Evolutionary conservation across 169 alveolate genomes (phyloP), one percentile per base, ranked within the genome.

Genomic region (Plasmodium gaboni): DNA sequence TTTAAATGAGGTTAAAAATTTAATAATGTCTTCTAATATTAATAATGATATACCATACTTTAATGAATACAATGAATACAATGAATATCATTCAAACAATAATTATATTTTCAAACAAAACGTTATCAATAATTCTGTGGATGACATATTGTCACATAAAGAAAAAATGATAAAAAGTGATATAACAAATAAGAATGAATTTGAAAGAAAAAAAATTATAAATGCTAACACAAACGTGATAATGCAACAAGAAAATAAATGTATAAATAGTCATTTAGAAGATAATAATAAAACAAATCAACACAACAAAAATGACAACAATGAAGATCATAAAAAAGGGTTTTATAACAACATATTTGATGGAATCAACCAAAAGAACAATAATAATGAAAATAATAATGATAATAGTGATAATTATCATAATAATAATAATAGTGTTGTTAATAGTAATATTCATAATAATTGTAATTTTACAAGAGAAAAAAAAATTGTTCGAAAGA

Each of bases 61-160:
- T 10, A 50, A 57, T 64, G 65, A 59, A 6, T 24, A 48, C 13
- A 50, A 57, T 64, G 65, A 59, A 12, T 24, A 48, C 10, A 64
- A 15, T 7, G 70, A 78, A 48, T 64, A 65, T 28, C 19, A 7
- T 7, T 78, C 64, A 22, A 76, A 78, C 48, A 24, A 59, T 55
- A 59, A 78, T 38, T 22, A 42, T 12, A 50, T 28, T 19, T 63
- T 57, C 1, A 7, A 26, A 22, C 42, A 17, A 0, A 53, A 9
- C 26, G 8, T 44, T 26, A 19, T 53, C 1, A 28, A 59, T 15
- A 55, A 55, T 28, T 22, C 7, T 8, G 22, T n/a, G n/a, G 26
- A 73, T 8, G 86, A 22, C 13, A 44, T 46, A 13, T 6, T 73
- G 3, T 57, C 42, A 26, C 28, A 60, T 60, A 10, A 12, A 19